These are phyloP conservation scores for Fraxinus nigra DNA, from an alignment of 305 asterid species.

Conservation along the genomic window DNA sequence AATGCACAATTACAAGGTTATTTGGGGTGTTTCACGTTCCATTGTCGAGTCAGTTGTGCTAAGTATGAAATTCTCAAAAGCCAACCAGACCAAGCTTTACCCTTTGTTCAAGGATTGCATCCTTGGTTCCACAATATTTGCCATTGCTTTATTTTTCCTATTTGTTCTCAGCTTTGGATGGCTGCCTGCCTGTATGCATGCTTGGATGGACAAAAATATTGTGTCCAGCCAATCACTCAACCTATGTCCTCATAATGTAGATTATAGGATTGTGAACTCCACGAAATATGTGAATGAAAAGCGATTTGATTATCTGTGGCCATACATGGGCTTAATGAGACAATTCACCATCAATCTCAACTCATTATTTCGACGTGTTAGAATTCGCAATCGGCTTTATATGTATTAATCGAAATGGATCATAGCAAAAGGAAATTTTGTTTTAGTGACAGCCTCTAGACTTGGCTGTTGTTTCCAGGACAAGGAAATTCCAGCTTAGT, in stretches of 20 bases:
- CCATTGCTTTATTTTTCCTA: neutral
- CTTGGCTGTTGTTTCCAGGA: neutral
- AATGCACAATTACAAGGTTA: neutral
- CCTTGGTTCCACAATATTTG: neutral
- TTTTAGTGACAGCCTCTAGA: neutral
- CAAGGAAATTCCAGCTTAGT: neutral
- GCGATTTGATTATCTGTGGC: neutral
- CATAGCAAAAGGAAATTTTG: neutral
- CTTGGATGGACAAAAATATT: neutral
- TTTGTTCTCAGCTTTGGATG: neutral
- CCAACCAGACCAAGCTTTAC: conserved; percentile 71
- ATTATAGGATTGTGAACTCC: neutral
- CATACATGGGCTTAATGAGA: neutral
- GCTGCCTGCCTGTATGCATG: neutral
- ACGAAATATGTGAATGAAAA: too few relatives aligned
- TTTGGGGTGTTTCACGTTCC: neutral
- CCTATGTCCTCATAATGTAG: neutral
- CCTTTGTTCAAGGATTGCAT: conserved; percentile 74
- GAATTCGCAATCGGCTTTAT: neutral
- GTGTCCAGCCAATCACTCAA: neutral
- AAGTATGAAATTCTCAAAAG: conserved; percentile 40
- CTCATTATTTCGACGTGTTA: neutral
- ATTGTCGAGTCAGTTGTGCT: neutral
- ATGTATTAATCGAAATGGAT: neutral
- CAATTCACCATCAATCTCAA: neutral